Evolutionary conservation across 495 filamentous ascomycete species (phyloP).

Genomic region (Penicillium paradoxum): DNA sequence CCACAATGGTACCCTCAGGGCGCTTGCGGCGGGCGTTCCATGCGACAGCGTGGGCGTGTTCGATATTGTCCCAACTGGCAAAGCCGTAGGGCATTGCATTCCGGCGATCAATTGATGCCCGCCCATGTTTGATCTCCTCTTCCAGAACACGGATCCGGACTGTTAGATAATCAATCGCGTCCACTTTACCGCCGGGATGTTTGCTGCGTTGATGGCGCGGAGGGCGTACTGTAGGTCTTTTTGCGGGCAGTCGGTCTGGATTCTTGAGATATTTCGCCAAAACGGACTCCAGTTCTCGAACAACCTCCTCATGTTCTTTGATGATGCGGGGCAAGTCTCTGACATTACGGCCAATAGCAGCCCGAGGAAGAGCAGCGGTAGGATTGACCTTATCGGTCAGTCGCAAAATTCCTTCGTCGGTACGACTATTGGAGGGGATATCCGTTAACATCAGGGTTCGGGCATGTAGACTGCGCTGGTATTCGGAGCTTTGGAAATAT

Average conservation of each 20-base stretch:
- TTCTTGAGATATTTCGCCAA: conserved; percentile 87
- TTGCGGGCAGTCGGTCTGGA: conserved; percentile 71
- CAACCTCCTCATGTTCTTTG: conserved; percentile 73
- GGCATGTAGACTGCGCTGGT: conserved; percentile 81
- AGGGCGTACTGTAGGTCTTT: conserved; percentile 73
- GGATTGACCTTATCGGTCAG: conserved; percentile 72
- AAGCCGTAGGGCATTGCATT: conserved; percentile 90
- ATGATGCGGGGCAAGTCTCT: conserved; percentile 81
- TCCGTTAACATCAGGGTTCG: conserved; percentile 90
- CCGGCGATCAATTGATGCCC: conserved; percentile 75
- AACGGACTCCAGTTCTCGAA: conserved; percentile 74
- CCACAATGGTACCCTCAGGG: conserved; percentile 71
- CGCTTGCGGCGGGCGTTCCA: conserved; percentile 74
- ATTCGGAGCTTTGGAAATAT: conserved; percentile 85
- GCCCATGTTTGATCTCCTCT: conserved; percentile 73
- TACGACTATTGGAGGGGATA: conserved; percentile 65
- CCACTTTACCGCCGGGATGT: conserved; percentile 54
- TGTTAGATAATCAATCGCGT: conserved; percentile 91
- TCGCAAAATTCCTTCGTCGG: conserved; percentile 80
- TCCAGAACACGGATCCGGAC: conserved; percentile 79
- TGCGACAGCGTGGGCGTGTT: conserved; percentile 83
- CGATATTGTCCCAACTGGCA: conserved; percentile 83
- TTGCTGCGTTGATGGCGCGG: conserved; percentile 60
- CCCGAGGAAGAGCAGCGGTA: conserved; percentile 68
- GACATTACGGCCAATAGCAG: conserved; percentile 84